These are phyloP conservation scores for Limtongozyma cylindracea DNA, from an alignment of 805 yeast species.

Conservation along the genomic window DNA sequence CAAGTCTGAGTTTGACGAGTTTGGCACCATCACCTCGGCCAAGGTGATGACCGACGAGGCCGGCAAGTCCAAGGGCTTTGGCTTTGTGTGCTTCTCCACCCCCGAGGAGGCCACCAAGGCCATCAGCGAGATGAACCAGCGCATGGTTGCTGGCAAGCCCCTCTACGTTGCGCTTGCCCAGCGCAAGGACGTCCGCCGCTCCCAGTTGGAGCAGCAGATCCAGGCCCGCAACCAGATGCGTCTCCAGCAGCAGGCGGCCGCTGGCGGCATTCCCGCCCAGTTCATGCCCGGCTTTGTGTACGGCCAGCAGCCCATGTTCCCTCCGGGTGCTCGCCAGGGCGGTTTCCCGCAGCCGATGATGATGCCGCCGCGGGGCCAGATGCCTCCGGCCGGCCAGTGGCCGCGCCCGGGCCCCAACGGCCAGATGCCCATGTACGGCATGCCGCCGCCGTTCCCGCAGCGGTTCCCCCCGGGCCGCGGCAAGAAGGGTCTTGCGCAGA, in stretches of 20 bases:
- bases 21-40: slow-evolving; percentile 87
- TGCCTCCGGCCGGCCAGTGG: slow-evolving; percentile 44
- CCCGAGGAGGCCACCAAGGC: slow-evolving; percentile 99
- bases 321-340: slow-evolving; percentile 53
- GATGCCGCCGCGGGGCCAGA: slow-evolving; percentile 50
- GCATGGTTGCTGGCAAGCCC: slow-evolving; percentile 87
- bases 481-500: slow-evolving; percentile 35
- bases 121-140: slow-evolving; percentile 93
- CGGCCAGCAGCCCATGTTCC: slow-evolving; percentile 64
- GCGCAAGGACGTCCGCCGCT: slow-evolving; percentile 93
- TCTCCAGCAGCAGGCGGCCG: slow-evolving; percentile 89
- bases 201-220: slow-evolving; percentile 92
- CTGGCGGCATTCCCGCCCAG: slow-evolving; percentile 68
- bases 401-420: slow-evolving; percentile 61
- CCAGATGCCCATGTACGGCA: slow-evolving; percentile 57
- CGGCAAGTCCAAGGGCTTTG: slow-evolving; percentile 94
- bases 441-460: slow-evolving; percentile 42
- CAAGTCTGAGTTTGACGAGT: slow-evolving; percentile 77
- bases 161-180: slow-evolving; percentile 96
- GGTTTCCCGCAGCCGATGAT: slow-evolving; percentile 65
- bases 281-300: slow-evolving; percentile 73
- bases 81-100: slow-evolving; percentile 90
- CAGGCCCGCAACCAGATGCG: slow-evolving; percentile 97
- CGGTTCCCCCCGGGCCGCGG: slow-evolving; percentile 15
- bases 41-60: slow-evolving; percentile 88